Percentiles rank a stretch among this genome's conserved stretches.
phyloP scores from a whole-genome alignment of 768 basidiomycete genomes.

The Lactarius hatsudake region DNA sequence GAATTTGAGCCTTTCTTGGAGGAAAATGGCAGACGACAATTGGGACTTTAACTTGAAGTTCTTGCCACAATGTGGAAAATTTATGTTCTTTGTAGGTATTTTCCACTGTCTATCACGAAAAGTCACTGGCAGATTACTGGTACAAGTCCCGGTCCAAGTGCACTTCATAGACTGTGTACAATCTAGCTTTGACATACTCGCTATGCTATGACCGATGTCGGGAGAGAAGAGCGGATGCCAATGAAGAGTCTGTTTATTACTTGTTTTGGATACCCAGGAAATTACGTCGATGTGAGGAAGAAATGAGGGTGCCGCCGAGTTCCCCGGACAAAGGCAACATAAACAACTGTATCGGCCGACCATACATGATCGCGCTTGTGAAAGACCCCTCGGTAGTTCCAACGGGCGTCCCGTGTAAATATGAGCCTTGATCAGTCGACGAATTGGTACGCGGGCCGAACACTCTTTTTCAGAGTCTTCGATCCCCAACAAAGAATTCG shows the following conservation, averaged over 20 bases:
- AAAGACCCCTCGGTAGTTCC: neutral
- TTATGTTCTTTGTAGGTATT: too few relatives aligned
- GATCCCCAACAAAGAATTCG: constrained; percentile 9
- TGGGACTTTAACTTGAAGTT: too few relatives aligned
- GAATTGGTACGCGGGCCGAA: neutral
- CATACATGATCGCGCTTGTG: neutral
- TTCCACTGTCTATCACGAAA: too few relatives aligned
- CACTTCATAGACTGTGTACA: too few relatives aligned
- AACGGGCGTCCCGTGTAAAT: neutral
- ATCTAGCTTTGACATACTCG: neutral
- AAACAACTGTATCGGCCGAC: neutral
- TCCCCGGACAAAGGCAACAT: neutral
- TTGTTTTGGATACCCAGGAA: neutral
- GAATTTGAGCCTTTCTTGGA: too few relatives aligned
- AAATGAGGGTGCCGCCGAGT: neutral
- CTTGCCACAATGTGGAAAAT: too few relatives aligned
- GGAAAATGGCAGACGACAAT: too few relatives aligned
- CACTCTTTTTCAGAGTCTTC: neutral
- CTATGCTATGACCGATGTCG: neutral
- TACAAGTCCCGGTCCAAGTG: too few relatives aligned
- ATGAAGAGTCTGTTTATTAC: neutral
- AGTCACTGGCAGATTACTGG: too few relatives aligned
- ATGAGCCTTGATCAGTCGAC: neutral
- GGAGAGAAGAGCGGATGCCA: neutral
- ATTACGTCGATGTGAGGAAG: neutral